These are phyloP conservation scores for Ilex paraguariensis DNA, from an alignment of 305 asterid genomes.

Conservation along the genomic window DNA sequence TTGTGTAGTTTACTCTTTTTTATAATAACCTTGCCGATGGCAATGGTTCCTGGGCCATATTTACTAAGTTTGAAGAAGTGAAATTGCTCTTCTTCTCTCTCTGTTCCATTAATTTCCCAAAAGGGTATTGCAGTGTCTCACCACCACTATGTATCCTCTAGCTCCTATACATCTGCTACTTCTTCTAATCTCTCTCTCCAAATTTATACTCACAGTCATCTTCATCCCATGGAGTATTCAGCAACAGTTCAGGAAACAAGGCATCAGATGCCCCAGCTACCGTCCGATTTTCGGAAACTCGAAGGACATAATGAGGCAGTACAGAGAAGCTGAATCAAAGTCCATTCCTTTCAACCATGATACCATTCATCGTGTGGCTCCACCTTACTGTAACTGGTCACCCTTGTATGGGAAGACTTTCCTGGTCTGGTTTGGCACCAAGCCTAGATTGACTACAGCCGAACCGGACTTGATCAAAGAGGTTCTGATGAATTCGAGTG, in stretches of 20 bases:
- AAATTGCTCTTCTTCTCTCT: no score
- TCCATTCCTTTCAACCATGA: conserved; percentile 49
- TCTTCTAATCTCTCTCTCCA: conserved; percentile 8
- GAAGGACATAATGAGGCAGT: conserved; percentile 37
- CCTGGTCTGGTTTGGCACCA: conserved; percentile 69
- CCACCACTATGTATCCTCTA: conserved; percentile 13
- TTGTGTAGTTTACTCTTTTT: no score
- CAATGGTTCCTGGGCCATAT: no score
- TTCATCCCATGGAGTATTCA: conserved; percentile 35
- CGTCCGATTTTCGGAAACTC: conserved; percentile 66
- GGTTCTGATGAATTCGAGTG: conserved; percentile 32
- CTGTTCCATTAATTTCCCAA: no score
- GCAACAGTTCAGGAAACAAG: conserved; percentile 45
- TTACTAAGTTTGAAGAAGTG: no score
- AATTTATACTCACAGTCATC: conserved; percentile 19
- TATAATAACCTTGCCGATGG: no score
- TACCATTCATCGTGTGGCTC: conserved; percentile 42
- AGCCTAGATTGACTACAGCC: conserved; percentile 46
- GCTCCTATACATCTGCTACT: conserved; percentile 5
- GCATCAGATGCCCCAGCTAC: conserved; percentile 53
- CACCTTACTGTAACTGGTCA: conserved; percentile 60
- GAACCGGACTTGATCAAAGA: conserved; percentile 55
- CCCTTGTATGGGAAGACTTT: conserved; percentile 43
- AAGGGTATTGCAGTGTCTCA: no score
- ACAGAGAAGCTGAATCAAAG: conserved; percentile 49